These are phyloP conservation scores for Colletotrichum nymphaeae DNA, from an alignment of 2,329 filamentous ascomycete species.

Conservation along the genomic window DNA sequence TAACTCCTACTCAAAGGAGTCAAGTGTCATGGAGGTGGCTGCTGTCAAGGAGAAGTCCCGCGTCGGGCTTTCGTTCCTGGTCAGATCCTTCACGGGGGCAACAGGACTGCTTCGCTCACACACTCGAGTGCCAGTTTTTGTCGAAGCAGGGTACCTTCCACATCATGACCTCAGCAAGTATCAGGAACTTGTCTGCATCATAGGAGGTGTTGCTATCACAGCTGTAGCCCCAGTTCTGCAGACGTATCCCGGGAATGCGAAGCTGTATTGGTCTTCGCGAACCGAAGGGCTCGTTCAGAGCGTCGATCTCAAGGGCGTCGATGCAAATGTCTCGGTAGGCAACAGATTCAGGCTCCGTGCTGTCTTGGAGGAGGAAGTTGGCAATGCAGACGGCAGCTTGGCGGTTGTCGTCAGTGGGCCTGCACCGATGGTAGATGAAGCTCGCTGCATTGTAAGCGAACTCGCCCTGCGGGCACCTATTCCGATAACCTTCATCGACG, in stretches of 20 bases:
- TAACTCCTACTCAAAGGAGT: not conserved
- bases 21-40: not conserved
- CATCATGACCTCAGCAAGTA: not conserved
- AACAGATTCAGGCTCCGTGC: not conserved
- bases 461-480: not conserved
- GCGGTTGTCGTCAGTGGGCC: not conserved
- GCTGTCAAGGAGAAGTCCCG: not conserved
- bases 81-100: not conserved
- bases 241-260: not conserved
- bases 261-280: not conserved
- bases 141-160: conserved; percentile 6
- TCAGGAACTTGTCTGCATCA: not conserved
- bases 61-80: not conserved
- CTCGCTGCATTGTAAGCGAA: not conserved
- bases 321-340: not conserved
- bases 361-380: not conserved
- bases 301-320: not conserved
- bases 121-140: not conserved
- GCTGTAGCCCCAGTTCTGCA: not conserved
- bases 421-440: not conserved
- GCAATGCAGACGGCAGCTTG: not conserved
- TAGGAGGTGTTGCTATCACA: conserved; percentile 12
- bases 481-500: not conserved
- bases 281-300: not conserved
- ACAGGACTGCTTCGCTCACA: not conserved